Evolutionary conservation across 1,139 yeast species (phyloP).

Genomic region (Debaryomyces fabryi): DNA sequence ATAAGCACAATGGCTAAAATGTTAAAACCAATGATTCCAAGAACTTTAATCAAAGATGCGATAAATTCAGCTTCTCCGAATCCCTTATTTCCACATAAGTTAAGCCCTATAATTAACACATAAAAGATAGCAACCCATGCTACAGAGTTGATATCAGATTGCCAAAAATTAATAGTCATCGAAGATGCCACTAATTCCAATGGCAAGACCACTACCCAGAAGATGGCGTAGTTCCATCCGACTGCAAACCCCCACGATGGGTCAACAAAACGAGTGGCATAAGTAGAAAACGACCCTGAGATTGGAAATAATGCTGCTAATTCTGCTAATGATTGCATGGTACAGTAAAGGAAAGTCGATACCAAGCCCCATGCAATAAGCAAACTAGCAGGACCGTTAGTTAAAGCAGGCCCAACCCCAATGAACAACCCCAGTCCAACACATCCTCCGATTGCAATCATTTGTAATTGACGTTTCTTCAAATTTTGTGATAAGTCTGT

Average conservation of each 20-base stretch:
- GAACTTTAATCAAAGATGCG: slow-evolving; percentile 59
- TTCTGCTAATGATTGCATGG: slow-evolving; percentile 72
- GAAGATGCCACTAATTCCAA: slow-evolving; percentile 74
- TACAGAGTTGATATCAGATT: slow-evolving; percentile 55
- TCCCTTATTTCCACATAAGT: slow-evolving; percentile 63
- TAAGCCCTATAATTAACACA: slow-evolving; percentile 55
- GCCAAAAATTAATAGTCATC: slow-evolving; percentile 69
- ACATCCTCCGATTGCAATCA: slow-evolving; percentile 45
- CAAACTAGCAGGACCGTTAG: slow-evolving; percentile 41
- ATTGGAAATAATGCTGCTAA: slow-evolving; percentile 68
- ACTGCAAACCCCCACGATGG: slow-evolving; percentile 77
- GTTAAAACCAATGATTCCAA: slow-evolving; percentile 67
- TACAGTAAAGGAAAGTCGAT: slow-evolving; percentile 55
- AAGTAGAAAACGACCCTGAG: slow-evolving; percentile 71
- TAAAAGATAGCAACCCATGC: slow-evolving; percentile 72
- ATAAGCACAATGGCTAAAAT: slow-evolving; percentile 68
- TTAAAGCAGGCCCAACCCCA: slow-evolving; percentile 41
- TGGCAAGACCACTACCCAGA: slow-evolving; percentile 72
- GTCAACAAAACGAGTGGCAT: slow-evolving; percentile 65
- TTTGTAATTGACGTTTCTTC: slow-evolving; percentile 38
- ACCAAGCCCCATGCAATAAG: slow-evolving; percentile 48
- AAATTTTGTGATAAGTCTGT: slow-evolving; percentile 30
- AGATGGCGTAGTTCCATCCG: slow-evolving; percentile 70
- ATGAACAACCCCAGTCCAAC: slow-evolving; percentile 42
- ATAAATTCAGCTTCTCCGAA: slow-evolving; percentile 71